A percentile compares a stretch with the other conserved stretches of the same genome.
Evolutionary conservation across 768 basidiomycete species (phyloP).

Genomic region (Daedaleopsis nitida): DNA sequence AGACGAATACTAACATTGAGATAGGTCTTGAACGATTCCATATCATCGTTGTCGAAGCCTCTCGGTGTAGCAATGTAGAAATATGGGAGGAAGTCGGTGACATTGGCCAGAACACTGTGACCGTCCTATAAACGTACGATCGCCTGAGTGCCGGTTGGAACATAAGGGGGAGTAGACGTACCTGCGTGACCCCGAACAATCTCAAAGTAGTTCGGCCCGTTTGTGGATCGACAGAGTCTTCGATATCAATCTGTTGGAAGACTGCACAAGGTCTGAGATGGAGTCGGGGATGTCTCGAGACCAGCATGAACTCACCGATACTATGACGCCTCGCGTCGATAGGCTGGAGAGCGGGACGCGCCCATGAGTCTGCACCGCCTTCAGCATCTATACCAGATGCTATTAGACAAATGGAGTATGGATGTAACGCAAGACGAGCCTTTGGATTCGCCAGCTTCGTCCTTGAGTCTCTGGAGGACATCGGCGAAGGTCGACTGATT

Average conservation of each 20-base stretch:
- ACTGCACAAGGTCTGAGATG: conserved; percentile 44
- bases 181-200: conserved; percentile 92
- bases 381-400: conserved; percentile 55
- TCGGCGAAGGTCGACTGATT: conserved; percentile 40
- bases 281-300: background rate
- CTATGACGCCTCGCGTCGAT: conserved; percentile 64
- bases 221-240: conserved; percentile 54
- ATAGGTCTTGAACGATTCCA: conserved; percentile 61
- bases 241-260: conserved; percentile 97
- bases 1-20: conserved; percentile 64
- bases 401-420: background rate
- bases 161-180: conserved; percentile 26
- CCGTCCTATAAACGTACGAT: conserved; percentile 54
- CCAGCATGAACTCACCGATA: conserved; percentile 53
- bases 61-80: conserved; percentile 90
- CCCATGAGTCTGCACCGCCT: conserved; percentile 79
- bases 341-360: conserved; percentile 56
- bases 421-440: conserved; percentile 16
- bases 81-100: conserved; percentile 87
- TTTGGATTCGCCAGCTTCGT: conserved; percentile 30
- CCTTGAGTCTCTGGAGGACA: conserved; percentile 38
- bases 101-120: conserved; percentile 84
- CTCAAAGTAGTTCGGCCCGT: conserved; percentile 51
- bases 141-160: background rate
- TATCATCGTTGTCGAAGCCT: conserved; percentile 73